Percentiles rank a stretch among this genome's conserved stretches.
Evolutionary conservation across 352 stramenopile species (phyloP).

Genomic region (Globisporangium canariense): DNA sequence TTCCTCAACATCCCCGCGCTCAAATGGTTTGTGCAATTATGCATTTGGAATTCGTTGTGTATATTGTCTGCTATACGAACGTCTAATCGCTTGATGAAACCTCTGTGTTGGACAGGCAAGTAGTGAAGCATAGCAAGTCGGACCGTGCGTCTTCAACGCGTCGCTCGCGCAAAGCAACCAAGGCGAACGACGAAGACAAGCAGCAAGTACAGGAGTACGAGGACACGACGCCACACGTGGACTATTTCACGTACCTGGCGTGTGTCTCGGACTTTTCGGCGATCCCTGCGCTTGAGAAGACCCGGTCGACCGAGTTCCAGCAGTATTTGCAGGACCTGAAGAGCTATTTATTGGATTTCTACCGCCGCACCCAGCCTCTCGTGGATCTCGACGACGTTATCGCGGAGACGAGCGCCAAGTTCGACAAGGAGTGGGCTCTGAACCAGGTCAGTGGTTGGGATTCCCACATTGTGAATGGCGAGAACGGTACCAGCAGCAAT

Average conservation of each 20-base stretch:
- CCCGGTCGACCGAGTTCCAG: conserved; percentile 49
- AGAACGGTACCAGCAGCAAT: conserved; percentile 10
- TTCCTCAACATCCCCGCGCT: conserved; percentile 77
- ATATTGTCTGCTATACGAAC: not conserved
- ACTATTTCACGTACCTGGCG: conserved; percentile 74
- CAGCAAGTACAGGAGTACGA: conserved; percentile 12
- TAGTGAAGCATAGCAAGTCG: conserved; percentile 24
- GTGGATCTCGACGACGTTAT: conserved; percentile 86
- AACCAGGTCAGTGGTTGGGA: conserved; percentile 60
- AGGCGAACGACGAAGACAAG: conserved; percentile 5
- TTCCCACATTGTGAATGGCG: conserved; percentile 5
- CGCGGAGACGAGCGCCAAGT: conserved; percentile 74
- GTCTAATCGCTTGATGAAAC: not conserved
- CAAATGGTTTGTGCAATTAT: conserved; percentile 28
- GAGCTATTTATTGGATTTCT: conserved; percentile 83
- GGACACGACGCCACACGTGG: conserved; percentile 28
- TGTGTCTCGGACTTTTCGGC: conserved; percentile 65
- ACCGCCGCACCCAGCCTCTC: conserved; percentile 84
- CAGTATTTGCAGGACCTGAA: conserved; percentile 74
- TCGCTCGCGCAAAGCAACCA: conserved; percentile 19
- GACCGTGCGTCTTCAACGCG: conserved; percentile 16
- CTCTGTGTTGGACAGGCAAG: conserved; percentile 15
- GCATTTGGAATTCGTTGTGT: not conserved
- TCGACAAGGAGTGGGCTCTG: conserved; percentile 80
- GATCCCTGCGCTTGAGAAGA: conserved; percentile 60